phyloP scores from a whole-genome alignment of 345 rosid genomes.

The Populus simonii region DNA sequence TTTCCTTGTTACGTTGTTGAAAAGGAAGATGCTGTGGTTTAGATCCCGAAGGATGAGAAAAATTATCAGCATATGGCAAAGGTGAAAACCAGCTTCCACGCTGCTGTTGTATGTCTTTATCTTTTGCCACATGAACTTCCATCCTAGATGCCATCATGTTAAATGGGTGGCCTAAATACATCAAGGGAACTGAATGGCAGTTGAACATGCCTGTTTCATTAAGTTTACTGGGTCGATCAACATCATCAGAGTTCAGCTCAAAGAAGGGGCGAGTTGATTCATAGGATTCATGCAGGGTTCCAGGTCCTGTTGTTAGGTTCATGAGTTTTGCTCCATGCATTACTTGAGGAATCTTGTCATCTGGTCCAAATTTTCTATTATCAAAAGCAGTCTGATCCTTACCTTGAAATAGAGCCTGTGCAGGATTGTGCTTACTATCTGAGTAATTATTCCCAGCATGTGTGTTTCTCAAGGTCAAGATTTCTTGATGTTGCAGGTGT shows the following conservation, averaged over 20 bases:
- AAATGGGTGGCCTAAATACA: constrained; percentile 48
- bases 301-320: background rate
- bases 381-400: constrained; percentile 53
- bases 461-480: constrained; percentile 62
- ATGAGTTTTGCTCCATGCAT: background rate
- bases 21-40: constrained; percentile 26
- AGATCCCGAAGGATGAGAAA: constrained; percentile 36
- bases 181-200: constrained; percentile 38
- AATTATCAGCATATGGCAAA: constrained; percentile 25
- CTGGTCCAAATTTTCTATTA: constrained; percentile 49
- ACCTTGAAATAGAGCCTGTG: constrained; percentile 51
- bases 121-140: constrained; percentile 10
- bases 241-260: constrained; percentile 35
- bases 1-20: constrained; percentile 41
- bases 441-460: constrained; percentile 43
- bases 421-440: constrained; percentile 56
- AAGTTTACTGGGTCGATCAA: constrained; percentile 32
- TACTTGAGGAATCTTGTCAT: constrained; percentile 33
- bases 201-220: constrained; percentile 48
- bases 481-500: constrained; percentile 85
- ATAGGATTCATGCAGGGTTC: constrained; percentile 12
- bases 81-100: constrained; percentile 57
- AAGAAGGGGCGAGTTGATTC: constrained; percentile 35
- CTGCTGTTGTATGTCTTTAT: constrained; percentile 5
- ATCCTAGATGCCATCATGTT: constrained; percentile 37